Conservation (phyloP, 805 yeast species). For the Kluyveromyces wickerhamii region DNA sequence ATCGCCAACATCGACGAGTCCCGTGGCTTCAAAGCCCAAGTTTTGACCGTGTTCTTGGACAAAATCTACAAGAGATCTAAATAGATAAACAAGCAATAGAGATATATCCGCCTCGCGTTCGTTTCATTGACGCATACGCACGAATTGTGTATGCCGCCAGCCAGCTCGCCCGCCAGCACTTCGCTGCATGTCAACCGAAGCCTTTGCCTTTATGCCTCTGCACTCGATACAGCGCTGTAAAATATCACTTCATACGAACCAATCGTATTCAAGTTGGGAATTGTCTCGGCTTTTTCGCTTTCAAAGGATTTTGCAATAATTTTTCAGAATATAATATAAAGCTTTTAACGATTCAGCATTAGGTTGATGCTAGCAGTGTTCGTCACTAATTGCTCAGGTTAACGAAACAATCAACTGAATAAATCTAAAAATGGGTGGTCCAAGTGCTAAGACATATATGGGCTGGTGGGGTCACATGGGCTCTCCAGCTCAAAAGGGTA, state of each 20-base stretch:
- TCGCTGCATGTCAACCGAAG: too few relatives aligned
- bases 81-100: too few relatives aligned
- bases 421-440: conserved; percentile 52
- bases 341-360: too few relatives aligned
- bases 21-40: conserved; percentile 87
- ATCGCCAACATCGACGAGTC: conserved; percentile 78
- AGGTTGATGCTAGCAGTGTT: too few relatives aligned
- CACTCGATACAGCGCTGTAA: neutral
- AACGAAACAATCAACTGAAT: conserved; percentile 6
- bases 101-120: too few relatives aligned
- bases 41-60: conserved; percentile 73
- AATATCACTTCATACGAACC: conserved; percentile 2
- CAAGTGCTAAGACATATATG: conserved; percentile 70
- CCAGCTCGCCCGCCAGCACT: too few relatives aligned
- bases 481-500: conserved; percentile 78
- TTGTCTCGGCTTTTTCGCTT: conserved; percentile 1
- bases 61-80: conserved; percentile 93
- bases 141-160: too few relatives aligned
- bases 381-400: too few relatives aligned
- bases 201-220: neutral
- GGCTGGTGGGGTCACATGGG: conserved; percentile 98
- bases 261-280: neutral
- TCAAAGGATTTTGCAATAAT: too few relatives aligned
- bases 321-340: too few relatives aligned
- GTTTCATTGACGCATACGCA: too few relatives aligned